Base-by-base conservation (phyloP, 305 asterid species). In the Salvia sclarea region DNA sequence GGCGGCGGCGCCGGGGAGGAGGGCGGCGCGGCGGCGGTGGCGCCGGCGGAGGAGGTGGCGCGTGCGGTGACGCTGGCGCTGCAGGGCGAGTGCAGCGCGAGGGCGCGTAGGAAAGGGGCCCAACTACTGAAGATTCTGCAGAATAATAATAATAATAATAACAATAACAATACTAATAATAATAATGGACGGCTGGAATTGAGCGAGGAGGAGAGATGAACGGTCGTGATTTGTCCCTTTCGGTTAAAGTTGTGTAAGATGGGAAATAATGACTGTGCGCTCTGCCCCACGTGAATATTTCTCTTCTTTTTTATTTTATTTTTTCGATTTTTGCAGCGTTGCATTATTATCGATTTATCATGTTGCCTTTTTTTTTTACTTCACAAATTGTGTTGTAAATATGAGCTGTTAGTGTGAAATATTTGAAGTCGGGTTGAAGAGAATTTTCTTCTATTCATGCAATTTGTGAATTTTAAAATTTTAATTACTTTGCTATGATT, bases 1-100 rank as follows among this genome's bases (percentile, higher is more conserved):
- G 84, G 89, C 1, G 86, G 88, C 0, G 30, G 89, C 1, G 86
- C 86, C 0, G 30, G 73, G 1, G 69, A 69, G 9, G 89, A 80
- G 0, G 81, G 77, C 0, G 82, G 76, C 0, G 58, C 8, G 2
- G 66, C 70, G 2, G 66, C 70, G 53, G 83, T 78, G 78, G 96
- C 95, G 28, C 95, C 95, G 17, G 73, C 95, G 17, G 88, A 85
- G 40, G 95, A 82, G 91, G 92, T 89, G 85, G 96, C 92, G 81
- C 96, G 96, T 84, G 93, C 96, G 6, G 92, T 90, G 22, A 69
- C 49, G 87, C 47, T 90, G 78, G 92, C 96, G 0, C 57, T 90
- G 87, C 91, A 84, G 18, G 91, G 95, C 30, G 81, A 83, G 12
- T 90, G 95, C 55, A 87, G 89, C 16, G 91, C 81, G 2, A 75